Evolutionary conservation across 371 early-diverging fungal species (phyloP).

Genomic region (Enterocytospora artemiae): DNA sequence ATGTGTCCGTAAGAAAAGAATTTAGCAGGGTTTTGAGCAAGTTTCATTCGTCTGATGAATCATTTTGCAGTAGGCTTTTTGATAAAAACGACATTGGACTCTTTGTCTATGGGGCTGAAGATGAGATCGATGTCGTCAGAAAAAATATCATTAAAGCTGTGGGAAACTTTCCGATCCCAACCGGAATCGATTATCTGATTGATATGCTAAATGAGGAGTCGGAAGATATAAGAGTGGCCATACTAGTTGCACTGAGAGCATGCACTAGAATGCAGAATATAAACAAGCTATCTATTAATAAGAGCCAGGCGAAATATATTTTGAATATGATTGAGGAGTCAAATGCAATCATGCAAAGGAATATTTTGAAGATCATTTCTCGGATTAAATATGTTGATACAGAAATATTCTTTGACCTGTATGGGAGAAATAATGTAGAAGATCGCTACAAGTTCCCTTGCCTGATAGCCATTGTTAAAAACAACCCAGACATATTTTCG

Average conservation of each 20-base stretch:
- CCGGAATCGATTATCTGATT: conserved; percentile 7
- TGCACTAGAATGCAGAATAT: not conserved
- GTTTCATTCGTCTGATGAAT: conserved; percentile 4
- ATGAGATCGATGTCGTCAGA: conserved; percentile 31
- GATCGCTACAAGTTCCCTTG: not conserved
- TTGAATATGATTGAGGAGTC: not conserved
- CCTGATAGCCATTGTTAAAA: not conserved
- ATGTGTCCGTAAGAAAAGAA: conserved; percentile 18
- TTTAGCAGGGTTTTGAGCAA: conserved; percentile 16
- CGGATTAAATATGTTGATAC: not conserved
- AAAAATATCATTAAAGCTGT: conserved; percentile 26
- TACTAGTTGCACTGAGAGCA: not conserved
- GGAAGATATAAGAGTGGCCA: not conserved
- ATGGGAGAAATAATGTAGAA: not conserved
- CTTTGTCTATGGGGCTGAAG: conserved; percentile 44
- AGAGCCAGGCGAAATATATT: not conserved
- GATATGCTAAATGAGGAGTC: conserved; percentile 15
- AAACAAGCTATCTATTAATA: not conserved
- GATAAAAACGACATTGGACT: conserved; percentile 27
- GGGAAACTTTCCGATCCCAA: not conserved
- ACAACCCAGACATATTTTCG: not conserved
- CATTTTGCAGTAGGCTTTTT: conserved; percentile 1
- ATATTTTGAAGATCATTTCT: not conserved
- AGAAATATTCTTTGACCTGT: conserved; percentile 9
- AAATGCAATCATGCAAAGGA: not conserved